phyloP scores from a whole-genome alignment of 108 stramenopile species.

The Nitzschia inconspicua region DNA sequence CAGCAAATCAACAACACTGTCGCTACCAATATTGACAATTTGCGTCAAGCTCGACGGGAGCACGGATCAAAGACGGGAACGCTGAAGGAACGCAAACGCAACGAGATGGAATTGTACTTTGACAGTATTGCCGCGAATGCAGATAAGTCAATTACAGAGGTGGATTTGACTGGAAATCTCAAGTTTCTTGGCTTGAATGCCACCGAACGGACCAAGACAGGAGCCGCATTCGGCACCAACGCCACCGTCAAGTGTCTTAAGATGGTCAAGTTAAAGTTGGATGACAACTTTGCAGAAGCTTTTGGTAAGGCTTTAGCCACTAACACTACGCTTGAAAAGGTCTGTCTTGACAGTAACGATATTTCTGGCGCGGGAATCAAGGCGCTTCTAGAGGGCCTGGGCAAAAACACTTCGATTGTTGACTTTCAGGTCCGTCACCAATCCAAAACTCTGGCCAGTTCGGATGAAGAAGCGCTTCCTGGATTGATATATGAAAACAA shows the following conservation, averaged over 20 bases:
- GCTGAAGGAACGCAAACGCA: constrained; percentile 31
- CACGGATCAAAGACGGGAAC: constrained; percentile 30
- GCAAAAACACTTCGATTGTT: constrained; percentile 23
- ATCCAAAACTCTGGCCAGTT: constrained; percentile 22
- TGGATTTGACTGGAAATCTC: constrained; percentile 36
- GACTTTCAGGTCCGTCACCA: constrained; percentile 48
- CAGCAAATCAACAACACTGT: constrained; percentile 34
- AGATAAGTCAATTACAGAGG: constrained; percentile 24
- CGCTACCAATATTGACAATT: constrained; percentile 29
- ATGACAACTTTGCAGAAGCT: constrained; percentile 27
- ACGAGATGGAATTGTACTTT: constrained; percentile 48
- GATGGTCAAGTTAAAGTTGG: constrained; percentile 31
- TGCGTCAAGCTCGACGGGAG: constrained; percentile 34
- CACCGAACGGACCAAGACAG: constrained; percentile 29
- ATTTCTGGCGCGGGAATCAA: constrained; percentile 32
- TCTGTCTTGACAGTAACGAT: constrained; percentile 34
- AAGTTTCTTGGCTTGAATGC: constrained; percentile 31
- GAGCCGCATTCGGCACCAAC: constrained; percentile 36
- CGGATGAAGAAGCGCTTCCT: constrained; percentile 32
- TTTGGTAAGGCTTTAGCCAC: constrained; percentile 19
- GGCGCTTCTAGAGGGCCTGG: constrained; percentile 24
- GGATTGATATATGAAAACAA: constrained; percentile 22
- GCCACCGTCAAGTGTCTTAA: constrained; percentile 19
- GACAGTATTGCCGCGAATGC: constrained; percentile 37
- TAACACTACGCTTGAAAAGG: constrained; percentile 26